Evolutionary conservation across 83 land plant species (phyloP).

Genomic region (Thuja plicata): DNA sequence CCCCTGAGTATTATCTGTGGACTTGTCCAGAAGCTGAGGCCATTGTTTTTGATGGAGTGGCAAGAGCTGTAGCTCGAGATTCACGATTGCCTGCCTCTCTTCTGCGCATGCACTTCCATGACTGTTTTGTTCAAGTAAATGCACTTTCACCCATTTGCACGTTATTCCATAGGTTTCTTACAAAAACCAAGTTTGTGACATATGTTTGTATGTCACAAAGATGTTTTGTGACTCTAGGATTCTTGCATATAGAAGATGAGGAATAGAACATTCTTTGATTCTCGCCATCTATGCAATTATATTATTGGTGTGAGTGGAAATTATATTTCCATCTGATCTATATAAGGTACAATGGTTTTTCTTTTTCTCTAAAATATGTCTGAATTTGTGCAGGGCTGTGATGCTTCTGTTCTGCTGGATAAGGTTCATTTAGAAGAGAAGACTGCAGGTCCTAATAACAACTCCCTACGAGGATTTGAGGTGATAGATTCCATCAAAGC

Average conservation of each 20-base stretch:
- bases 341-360: too few species aligned
- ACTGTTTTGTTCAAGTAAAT: conserved; percentile 5
- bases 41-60: conserved; percentile 2
- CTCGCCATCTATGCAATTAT: too few species aligned
- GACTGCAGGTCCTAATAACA: conserved; percentile 13
- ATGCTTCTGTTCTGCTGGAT: conserved; percentile 21
- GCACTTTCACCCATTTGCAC: neutral
- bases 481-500: conserved; percentile 23
- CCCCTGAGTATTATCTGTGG: neutral
- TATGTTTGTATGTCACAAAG: neutral
- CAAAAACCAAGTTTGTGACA: neutral
- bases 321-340: too few species aligned
- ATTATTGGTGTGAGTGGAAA: too few species aligned
- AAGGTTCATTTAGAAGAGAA: conserved; percentile 13
- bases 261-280: neutral
- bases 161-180: neutral
- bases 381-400: conserved; percentile 19
- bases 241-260: neutral
- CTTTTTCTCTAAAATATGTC: neutral
- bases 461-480: conserved; percentile 24
- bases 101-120: conserved; percentile 15
- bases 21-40: conserved; percentile 8
- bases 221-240: neutral
- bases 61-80: conserved; percentile 1
- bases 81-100: conserved; percentile 10